Conservation (phyloP, 208 protist species). For the Trypanosoma cruzi region DNA sequence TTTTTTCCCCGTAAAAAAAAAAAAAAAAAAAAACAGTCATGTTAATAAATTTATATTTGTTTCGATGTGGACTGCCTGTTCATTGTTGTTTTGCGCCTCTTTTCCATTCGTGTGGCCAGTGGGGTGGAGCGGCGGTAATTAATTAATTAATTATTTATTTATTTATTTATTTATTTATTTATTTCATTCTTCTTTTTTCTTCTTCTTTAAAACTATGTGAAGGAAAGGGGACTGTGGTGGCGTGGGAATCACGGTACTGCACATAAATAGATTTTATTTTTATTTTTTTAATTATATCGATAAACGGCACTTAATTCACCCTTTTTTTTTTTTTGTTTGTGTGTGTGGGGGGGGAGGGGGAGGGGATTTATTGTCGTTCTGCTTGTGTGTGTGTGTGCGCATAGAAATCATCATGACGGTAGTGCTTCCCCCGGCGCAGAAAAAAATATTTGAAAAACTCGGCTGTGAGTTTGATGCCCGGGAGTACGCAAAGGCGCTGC, state of each 20-base stretch:
- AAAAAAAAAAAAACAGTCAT: too few species aligned
- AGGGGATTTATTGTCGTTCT: too few species aligned
- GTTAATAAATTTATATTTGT: neutral
- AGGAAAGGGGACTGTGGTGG: neutral
- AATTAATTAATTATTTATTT: neutral
- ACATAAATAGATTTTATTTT: neutral
- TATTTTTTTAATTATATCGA: neutral
- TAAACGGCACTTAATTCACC: neutral
- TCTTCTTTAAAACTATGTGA: neutral
- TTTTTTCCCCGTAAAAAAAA: neutral
- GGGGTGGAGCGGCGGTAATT: too few species aligned
- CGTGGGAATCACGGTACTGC: neutral
- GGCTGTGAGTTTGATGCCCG: slow-evolving; percentile 75
- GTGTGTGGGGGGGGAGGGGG: too few species aligned
- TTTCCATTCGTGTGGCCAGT: neutral
- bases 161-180: too few species aligned
- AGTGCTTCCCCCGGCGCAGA: slow-evolving; percentile 46
- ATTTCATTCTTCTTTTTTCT: neutral
- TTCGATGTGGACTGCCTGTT: neutral
- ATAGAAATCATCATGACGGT: slow-evolving; percentile 8
- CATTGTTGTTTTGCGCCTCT: neutral
- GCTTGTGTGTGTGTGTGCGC: neutral
- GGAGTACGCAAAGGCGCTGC: slow-evolving; percentile 81
- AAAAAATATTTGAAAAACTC: slow-evolving; percentile 81
- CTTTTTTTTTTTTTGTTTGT: neutral